Conservation (phyloP, 2,329 filamentous ascomycete species). For the Fusarium ramigenum region DNA sequence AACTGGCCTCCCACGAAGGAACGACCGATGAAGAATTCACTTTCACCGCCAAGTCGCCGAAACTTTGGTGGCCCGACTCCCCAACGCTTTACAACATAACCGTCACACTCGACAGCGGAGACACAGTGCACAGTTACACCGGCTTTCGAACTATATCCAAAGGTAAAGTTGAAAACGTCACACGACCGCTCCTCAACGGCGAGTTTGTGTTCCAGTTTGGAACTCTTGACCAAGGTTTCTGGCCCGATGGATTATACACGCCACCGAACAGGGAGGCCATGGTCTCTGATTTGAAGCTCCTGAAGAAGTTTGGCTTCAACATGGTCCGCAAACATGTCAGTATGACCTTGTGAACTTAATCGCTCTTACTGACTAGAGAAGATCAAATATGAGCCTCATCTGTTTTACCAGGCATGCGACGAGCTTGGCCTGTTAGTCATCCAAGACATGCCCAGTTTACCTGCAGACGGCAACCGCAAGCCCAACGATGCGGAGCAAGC, state of each 20-base stretch:
- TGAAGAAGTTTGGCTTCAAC: conserved; percentile 75
- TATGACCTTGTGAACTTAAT: rapidly evolving
- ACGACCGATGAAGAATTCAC: conserved; percentile 60
- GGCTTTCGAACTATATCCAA: conserved; percentile 72
- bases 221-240: conserved; percentile 76
- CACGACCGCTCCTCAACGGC: conserved; percentile 73
- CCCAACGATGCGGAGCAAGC: conserved; percentile 62
- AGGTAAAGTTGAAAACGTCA: conserved; percentile 65
- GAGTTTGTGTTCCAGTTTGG: conserved; percentile 74
- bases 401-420: conserved; percentile 76
- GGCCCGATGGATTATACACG: conserved; percentile 74
- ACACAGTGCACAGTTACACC: conserved; percentile 70
- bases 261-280: conserved; percentile 74
- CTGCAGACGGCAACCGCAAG: conserved; percentile 38
- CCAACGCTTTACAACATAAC: conserved; percentile 73
- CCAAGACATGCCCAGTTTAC: conserved; percentile 76
- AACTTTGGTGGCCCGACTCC: conserved; percentile 72
- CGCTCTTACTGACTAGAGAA: conserved; percentile 23
- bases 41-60: conserved; percentile 63
- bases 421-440: conserved; percentile 72
- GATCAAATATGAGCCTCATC: conserved; percentile 73
- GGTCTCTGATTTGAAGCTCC: conserved; percentile 69
- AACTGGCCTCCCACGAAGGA: conserved; percentile 2
- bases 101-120: conserved; percentile 57
- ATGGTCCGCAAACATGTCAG: conserved; percentile 75